Conservation (phyloP, 495 filamentous ascomycete genomes). For the Oidiodendron maius region DNA sequence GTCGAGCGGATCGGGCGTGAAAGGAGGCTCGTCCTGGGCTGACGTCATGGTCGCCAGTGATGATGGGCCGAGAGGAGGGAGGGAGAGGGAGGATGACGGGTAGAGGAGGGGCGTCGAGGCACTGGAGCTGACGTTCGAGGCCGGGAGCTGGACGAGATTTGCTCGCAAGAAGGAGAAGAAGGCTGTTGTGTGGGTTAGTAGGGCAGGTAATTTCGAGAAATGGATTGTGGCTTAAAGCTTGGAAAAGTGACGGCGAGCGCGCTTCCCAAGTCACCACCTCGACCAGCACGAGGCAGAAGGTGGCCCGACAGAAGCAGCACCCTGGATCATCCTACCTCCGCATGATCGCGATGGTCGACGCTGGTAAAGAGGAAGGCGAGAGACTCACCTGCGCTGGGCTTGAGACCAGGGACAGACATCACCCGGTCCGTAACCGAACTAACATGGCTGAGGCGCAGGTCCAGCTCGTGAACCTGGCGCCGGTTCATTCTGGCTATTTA, state of each 20-base stretch:
- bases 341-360: too few species aligned
- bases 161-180: constrained; percentile 52
- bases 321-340: too few species aligned
- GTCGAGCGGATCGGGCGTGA: constrained; percentile 36
- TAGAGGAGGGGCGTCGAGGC: constrained; percentile 23
- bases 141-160: constrained; percentile 43
- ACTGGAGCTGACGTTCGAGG: constrained; percentile 22
- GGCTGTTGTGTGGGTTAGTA: constrained; percentile 25
- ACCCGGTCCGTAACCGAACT: constrained; percentile 1
- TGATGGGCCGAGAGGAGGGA: constrained; percentile 34
- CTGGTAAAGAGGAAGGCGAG: background rate
- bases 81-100: constrained; percentile 17
- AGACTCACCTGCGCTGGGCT: constrained; percentile 24
- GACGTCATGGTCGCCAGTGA: constrained; percentile 30
- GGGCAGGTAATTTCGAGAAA: background rate
- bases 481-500: too few species aligned
- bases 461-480: too few species aligned
- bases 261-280: background rate
- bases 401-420: constrained; percentile 22
- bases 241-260: background rate
- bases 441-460: background rate
- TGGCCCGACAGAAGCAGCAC: background rate
- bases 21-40: constrained; percentile 15
- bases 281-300: background rate
- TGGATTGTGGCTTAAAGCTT: background rate